phyloP scores from a whole-genome alignment of 2,329 filamentous ascomycete species.

The Phialemoniopsis sp. region DNA sequence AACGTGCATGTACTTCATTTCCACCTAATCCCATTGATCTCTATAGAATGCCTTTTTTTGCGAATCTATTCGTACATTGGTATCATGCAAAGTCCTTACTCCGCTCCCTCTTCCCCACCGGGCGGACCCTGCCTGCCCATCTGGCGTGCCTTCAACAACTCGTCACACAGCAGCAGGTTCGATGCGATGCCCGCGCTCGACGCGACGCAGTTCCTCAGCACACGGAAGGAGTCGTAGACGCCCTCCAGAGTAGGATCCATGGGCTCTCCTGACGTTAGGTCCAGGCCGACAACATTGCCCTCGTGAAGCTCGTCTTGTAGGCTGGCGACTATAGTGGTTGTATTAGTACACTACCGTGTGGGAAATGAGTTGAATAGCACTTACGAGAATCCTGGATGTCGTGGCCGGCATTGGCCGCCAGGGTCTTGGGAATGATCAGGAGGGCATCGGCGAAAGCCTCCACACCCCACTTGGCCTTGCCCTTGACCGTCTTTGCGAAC shows the following conservation, averaged over 20 bases:
- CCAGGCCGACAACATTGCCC: constrained; percentile 80
- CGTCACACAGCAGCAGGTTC: constrained; percentile 92
- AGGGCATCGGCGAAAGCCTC: constrained; percentile 92
- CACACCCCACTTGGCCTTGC: constrained; percentile 96
- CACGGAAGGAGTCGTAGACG: constrained; percentile 94
- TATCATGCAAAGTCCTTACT: constrained; percentile 25
- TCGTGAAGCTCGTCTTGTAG: constrained; percentile 83
- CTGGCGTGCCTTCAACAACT: constrained; percentile 95
- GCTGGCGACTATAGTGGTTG: constrained; percentile 61
- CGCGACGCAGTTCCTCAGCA: constrained; percentile 87
- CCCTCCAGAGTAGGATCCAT: constrained; percentile 95
- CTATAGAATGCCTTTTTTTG: constrained; percentile 27
- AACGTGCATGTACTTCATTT: constrained; percentile 4
- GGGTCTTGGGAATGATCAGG: constrained; percentile 92
- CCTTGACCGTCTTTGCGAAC: constrained; percentile 89
- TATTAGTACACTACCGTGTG: constrained; percentile 1
- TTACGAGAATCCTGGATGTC: constrained; percentile 93
- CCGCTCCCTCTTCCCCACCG: constrained; percentile 50
- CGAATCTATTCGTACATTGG: constrained; percentile 29
- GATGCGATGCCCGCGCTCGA: constrained; percentile 93
- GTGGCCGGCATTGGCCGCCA: constrained; percentile 92
- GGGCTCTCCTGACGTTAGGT: constrained; percentile 80
- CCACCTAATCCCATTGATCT: constrained; percentile 15
- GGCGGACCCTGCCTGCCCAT: constrained; percentile 70
- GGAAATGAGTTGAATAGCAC: constrained; percentile 26